Conservation (phyloP, 371 early-diverging fungal species). For the Mortierella sp. region DNA sequence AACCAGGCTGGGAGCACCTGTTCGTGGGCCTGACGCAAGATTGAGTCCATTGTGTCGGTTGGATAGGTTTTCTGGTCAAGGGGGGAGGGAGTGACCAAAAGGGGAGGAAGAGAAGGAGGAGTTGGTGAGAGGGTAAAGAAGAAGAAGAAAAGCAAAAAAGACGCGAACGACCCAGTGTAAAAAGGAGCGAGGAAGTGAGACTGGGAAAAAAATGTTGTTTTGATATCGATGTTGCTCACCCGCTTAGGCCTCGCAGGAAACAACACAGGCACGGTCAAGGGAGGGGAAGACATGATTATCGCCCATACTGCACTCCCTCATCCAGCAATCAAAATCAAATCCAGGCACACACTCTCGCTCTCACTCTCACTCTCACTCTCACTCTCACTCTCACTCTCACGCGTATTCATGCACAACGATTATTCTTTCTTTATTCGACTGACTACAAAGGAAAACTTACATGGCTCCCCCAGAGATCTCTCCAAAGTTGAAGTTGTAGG, state of each 20-base stretch:
- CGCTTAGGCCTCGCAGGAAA: neutral
- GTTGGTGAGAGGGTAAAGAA: neutral
- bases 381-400: neutral
- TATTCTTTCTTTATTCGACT: neutral
- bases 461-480: neutral
- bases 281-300: neutral
- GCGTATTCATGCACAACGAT: no score
- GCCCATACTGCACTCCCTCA: neutral
- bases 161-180: neutral
- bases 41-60: slow-evolving; percentile 26
- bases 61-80: neutral
- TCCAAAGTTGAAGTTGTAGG: slow-evolving; percentile 29
- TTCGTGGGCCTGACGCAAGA: slow-evolving; percentile 35
- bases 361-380: no score
- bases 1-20: slow-evolving; percentile 49
- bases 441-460: neutral
- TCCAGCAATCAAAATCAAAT: neutral
- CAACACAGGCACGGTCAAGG: no score
- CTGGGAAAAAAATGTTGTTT: slow-evolving; percentile 9
- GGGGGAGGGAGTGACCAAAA: neutral
- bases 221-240: neutral
- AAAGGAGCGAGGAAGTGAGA: neutral
- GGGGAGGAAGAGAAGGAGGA: neutral
- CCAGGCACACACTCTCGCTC: neutral
- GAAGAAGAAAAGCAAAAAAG: neutral